phyloP scores from a whole-genome alignment of 2,329 filamentous ascomycete genomes.

The Elsinoe ampelina region DNA sequence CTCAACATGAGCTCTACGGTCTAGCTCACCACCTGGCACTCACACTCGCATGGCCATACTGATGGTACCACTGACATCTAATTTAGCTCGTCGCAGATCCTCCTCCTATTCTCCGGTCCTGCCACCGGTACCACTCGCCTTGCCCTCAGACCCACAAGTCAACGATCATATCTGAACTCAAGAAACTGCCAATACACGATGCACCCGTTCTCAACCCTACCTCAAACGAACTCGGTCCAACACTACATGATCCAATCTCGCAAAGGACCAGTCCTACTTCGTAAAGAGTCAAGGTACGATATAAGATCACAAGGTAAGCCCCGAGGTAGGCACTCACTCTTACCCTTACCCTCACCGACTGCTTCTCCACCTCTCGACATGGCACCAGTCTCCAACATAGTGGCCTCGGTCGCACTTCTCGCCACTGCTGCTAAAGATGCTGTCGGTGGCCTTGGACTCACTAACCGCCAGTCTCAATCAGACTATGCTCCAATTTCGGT shows the following conservation, averaged over 20 bases:
- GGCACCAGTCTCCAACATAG: background rate
- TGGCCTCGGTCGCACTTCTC: background rate
- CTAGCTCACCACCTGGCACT: no score
- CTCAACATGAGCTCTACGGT: no score
- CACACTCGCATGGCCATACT: no score
- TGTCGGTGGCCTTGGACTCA: background rate
- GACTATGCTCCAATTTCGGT: constrained; percentile 29
- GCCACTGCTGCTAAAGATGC: background rate
- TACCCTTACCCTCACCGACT: background rate
- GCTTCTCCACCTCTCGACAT: background rate
- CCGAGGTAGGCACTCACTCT: background rate
- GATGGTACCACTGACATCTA: no score
- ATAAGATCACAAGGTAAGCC: background rate
- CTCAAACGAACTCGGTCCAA: background rate
- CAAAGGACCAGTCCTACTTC: background rate
- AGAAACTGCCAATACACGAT: background rate
- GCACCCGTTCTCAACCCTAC: background rate
- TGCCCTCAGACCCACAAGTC: background rate
- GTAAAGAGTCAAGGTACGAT: background rate
- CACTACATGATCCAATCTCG: background rate
- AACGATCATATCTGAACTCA: background rate
- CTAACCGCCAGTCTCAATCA: constrained; percentile 14
- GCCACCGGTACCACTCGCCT: background rate
- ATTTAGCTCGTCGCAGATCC: no score
- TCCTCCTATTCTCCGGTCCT: background rate